These are phyloP conservation scores for Dysphania ambrosioides DNA, from an alignment of 148 eudicot genomes.

Conservation along the genomic window DNA sequence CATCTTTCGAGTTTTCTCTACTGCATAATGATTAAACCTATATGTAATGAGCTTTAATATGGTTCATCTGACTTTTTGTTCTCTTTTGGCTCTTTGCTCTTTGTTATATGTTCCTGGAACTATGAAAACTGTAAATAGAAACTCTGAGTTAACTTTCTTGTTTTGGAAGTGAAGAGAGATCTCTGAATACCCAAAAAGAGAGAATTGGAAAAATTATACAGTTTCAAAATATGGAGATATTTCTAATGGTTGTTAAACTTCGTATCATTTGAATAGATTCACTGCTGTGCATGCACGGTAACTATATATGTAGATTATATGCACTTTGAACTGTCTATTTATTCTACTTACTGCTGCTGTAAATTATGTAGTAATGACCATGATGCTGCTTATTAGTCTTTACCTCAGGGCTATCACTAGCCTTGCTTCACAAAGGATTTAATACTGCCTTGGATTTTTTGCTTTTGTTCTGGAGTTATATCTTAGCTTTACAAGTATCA, in stretches of 20 bases:
- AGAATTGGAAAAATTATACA: not conserved
- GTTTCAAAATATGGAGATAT: too few relatives aligned
- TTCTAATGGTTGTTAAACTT: not conserved
- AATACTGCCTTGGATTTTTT: not conserved
- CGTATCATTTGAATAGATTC: not conserved
- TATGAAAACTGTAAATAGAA: not conserved
- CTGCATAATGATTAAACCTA: not conserved
- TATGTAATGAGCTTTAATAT: slow-evolving; percentile 1
- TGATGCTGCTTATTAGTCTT: not conserved
- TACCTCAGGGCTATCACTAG: not conserved
- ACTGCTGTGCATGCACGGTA: not conserved
- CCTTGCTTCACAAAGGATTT: not conserved
- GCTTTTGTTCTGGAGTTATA: not conserved
- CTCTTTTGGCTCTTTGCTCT: not conserved
- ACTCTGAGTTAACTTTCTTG: not conserved
- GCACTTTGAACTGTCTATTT: not conserved
- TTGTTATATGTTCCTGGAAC: not conserved
- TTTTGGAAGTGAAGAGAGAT: not conserved
- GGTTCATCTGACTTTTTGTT: slow-evolving; percentile 5
- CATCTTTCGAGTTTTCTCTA: not conserved
- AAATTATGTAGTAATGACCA: not conserved
- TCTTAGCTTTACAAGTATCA: not conserved
- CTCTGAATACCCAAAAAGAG: not conserved
- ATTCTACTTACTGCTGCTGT: not conserved
- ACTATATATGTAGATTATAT: not conserved